Base-by-base conservation (phyloP, 345 rosid species). In the Boechera divaricarpa region DNA sequence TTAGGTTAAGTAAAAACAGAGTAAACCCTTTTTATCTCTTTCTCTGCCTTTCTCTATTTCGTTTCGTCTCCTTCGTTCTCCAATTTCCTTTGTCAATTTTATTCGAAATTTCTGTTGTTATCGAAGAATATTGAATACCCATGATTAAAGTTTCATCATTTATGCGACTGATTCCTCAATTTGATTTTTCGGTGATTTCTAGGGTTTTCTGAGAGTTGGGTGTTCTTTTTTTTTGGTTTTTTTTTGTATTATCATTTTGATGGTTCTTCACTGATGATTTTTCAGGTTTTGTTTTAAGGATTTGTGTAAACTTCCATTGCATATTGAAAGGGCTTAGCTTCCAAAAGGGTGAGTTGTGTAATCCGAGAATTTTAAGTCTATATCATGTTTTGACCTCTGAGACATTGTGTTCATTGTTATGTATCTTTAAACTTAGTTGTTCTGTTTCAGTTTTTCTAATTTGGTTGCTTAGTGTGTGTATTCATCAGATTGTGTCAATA, bases 161-260 rank as follows among this genome's bases (percentile, higher is more conserved):
- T 44, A 13, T 28, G 29, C 41, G 11, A 5, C 11, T 62, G 66
- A 26, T 77, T 69, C 48, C 28, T 60, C 10, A 4, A 32, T 47
- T 26, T 66, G 5, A 13, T 15, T 56, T 54, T 55, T 13, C 3
- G 32, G n/a, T 72, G 74, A 67, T 67, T 78, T 73, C 77, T 72
- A 78, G 78, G 82, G 74, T 67, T 78, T 77, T 71, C 8, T 15
- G 9, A 41, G 39, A 65, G 62, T n/a, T 72, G 47, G 47, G 53
- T 72, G 59, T 69, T 28, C 42, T 44, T 28, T 28, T 1, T n/a
- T 2, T 28, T 28, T 2, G 29, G 24, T 21, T 21, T 28, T 28
- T 28, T 28, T 28, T 28, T 55, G 44, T 63, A 1, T 60, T 38
- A 7, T 77, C 9, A 10, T 67, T 44, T 35, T 57, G 54, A 63